Evolutionary conservation across 495 filamentous ascomycete genomes (phyloP), one percentile per base, ranked within the genome.

Genomic region (Chaetomium fimeti): DNA sequence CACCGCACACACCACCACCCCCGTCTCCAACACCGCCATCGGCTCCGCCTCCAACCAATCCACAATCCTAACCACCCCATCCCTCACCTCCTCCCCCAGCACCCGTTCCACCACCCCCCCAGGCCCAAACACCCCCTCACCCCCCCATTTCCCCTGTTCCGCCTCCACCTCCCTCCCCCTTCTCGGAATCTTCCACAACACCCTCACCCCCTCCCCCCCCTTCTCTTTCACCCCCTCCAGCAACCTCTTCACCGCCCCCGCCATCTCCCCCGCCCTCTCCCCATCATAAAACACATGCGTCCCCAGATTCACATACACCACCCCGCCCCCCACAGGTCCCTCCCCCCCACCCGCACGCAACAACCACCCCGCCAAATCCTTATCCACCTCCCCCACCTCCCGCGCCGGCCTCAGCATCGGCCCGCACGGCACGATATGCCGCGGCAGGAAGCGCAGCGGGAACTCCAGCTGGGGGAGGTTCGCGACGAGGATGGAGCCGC

Each of bases 391-490:
- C 27, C 66, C 47, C 0, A 84, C 66, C 0, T 77, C 64, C 6
- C 67, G 60, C 12, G 71, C 68, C 1, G 76, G 71, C 0, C 81
- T 75, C 5, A 84, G 66, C 45, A 86, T 84, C 0, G 82, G 82
- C 0, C 83, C 83, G 57, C 81, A 83, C 25, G 77, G 71, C 9
- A 81, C 61, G 43, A 85, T 76, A 52, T 83, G 79, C 0, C 66
- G 48, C 0, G 81, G 81, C 1, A 72, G 59, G 8, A 79, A 59
- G 62, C 2, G 63, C 9, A 77, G 61, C 1, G 72, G 75, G 36
- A 72, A 71, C 18, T 76, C 74, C 16, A 76, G 45, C 56, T 75
- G 68, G 0, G 67, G 61, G 0, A 62, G 63, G 45, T 68, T 72
- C 52, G 70, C 71, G 5, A 76, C 72, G 1, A 72, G 71, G 56